These are phyloP conservation scores for Coemansia sp. DNA, from an alignment of 192 early-diverging fungal genomes.

Conservation along the genomic window DNA sequence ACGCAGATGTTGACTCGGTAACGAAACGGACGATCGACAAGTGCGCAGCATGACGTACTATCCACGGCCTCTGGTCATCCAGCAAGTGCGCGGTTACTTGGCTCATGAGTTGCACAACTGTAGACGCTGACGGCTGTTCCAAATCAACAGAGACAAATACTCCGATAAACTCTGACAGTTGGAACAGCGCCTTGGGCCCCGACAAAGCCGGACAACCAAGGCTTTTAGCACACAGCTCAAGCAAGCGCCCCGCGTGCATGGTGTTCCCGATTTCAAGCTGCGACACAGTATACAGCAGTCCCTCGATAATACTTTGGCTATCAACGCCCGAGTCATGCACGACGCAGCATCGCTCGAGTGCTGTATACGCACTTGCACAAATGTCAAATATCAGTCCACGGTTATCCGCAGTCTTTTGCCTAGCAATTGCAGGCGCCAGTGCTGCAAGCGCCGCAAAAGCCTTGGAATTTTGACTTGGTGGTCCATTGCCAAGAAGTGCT, in stretches of 20 bases:
- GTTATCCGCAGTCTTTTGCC: neutral
- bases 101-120: neutral
- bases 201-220: slow-evolving; percentile 4
- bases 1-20: slow-evolving; percentile 15
- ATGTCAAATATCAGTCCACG: neutral
- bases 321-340: neutral
- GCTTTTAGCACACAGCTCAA: slow-evolving; percentile 15
- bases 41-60: slow-evolving; percentile 24
- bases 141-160: slow-evolving; percentile 22
- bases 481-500: neutral
- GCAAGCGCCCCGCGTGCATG: slow-evolving; percentile 2
- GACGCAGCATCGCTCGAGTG: neutral
- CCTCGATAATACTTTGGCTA: neutral
- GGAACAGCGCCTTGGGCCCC: neutral
- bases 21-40: slow-evolving; percentile 25
- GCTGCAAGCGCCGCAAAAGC: slow-evolving; percentile 1
- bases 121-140: neutral
- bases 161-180: slow-evolving; percentile 23
- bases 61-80: slow-evolving; percentile 11
- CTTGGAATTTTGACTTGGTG: neutral
- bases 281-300: slow-evolving; percentile 2
- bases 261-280: neutral
- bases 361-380: neutral
- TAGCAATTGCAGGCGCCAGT: slow-evolving; percentile 7
- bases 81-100: slow-evolving; percentile 21